phyloP scores from a whole-genome alignment of 352 stramenopile genomes.

The Albugo laibachii region DNA sequence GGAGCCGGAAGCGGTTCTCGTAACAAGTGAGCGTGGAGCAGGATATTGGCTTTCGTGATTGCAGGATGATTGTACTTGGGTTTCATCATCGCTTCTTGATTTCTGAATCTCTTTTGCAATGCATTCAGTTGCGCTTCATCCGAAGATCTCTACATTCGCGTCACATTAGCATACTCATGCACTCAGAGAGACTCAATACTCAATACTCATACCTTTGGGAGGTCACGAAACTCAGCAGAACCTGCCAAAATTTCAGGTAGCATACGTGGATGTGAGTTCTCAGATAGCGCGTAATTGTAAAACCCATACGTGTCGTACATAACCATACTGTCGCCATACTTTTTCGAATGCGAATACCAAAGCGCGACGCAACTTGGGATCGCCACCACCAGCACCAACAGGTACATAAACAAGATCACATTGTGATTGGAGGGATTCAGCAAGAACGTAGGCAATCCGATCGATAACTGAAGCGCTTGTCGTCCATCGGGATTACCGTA shows the following conservation, averaged over 20 bases:
- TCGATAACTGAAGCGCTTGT: slow-evolving; percentile 88
- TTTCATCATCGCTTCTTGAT: slow-evolving; percentile 61
- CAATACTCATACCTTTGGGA: slow-evolving; percentile 16
- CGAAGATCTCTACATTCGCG: slow-evolving; percentile 11
- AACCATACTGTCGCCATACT: slow-evolving; percentile 98
- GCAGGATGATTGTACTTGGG: slow-evolving; percentile 70
- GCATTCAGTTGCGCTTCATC: slow-evolving; percentile 43
- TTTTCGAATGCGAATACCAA: slow-evolving; percentile 94
- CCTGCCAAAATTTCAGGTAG: slow-evolving; percentile 88
- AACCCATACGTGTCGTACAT: slow-evolving; percentile 99
- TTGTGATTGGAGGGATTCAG: slow-evolving; percentile 96
- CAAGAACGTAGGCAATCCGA: slow-evolving; percentile 95
- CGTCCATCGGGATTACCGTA: slow-evolving; percentile 97
- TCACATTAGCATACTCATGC: background rate
- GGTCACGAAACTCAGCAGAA: slow-evolving; percentile 78
- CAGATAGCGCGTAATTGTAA: slow-evolving; percentile 93
- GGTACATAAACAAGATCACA: slow-evolving; percentile 94
- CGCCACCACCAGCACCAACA: slow-evolving; percentile 95
- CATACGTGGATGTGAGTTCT: slow-evolving; percentile 87
- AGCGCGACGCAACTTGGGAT: slow-evolving; percentile 90
- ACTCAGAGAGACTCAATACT: background rate
- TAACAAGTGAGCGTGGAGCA: slow-evolving; percentile 92
- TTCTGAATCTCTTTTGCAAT: slow-evolving; percentile 63
- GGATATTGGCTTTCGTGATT: slow-evolving; percentile 68
- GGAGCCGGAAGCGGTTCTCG: slow-evolving; percentile 57